Evolutionary conservation across 2,329 filamentous ascomycete species (phyloP).

Genomic region (Westerdykella sp.): DNA sequence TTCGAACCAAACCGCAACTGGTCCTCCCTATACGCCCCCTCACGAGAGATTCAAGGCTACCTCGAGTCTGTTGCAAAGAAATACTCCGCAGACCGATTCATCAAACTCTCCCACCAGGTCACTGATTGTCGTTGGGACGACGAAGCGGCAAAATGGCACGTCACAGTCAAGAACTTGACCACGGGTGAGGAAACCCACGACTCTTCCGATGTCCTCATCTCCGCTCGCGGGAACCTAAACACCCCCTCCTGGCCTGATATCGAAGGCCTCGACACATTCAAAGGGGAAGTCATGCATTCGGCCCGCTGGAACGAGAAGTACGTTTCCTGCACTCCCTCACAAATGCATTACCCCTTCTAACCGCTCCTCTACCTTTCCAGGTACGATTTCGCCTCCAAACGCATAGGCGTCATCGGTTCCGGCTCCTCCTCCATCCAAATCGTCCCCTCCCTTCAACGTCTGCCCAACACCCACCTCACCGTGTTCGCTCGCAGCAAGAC

Average conservation of each 20-base stretch:
- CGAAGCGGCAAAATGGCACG: constrained; percentile 30
- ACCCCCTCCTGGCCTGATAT: constrained; percentile 31
- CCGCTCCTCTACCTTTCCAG: constrained; percentile 6
- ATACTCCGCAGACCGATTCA: constrained; percentile 34
- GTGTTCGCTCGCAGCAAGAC: constrained; percentile 33
- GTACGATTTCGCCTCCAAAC: constrained; percentile 28
- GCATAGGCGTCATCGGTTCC: constrained; percentile 32
- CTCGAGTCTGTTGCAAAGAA: constrained; percentile 31
- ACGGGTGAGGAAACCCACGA: constrained; percentile 24
- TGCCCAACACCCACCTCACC: constrained; percentile 24
- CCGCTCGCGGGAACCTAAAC: constrained; percentile 30
- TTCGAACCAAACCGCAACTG: constrained; percentile 41
- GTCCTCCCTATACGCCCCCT: constrained; percentile 38
- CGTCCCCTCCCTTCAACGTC: constrained; percentile 35
- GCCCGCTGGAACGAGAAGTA: constrained; percentile 32
- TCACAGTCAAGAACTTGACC: constrained; percentile 28
- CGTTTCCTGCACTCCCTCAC: neutral
- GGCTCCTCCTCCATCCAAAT: constrained; percentile 39
- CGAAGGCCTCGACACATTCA: constrained; percentile 25
- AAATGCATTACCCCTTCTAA: neutral
- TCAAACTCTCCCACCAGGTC: constrained; percentile 34
- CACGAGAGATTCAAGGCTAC: constrained; percentile 35
- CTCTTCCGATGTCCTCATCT: constrained; percentile 25
- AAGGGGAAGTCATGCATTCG: constrained; percentile 33
- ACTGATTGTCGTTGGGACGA: constrained; percentile 31